These are phyloP conservation scores for Microstegium vimineum DNA, from an alignment of 176 grass and related monocot genomes.

Conservation along the genomic window DNA sequence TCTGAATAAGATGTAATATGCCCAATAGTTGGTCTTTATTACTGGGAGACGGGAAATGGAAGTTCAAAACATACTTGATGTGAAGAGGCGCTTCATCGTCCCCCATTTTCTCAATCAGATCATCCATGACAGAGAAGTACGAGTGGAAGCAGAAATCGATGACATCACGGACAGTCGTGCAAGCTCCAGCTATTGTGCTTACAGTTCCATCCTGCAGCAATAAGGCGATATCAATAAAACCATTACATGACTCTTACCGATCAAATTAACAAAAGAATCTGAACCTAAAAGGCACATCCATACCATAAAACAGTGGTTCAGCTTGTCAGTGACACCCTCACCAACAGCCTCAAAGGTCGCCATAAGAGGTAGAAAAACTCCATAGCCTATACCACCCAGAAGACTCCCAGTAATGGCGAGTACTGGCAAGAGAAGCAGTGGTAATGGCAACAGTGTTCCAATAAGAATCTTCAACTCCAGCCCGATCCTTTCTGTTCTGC, in stretches of 20 bases:
- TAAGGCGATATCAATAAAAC: not conserved
- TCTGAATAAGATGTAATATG: not conserved
- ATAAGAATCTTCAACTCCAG: constrained; percentile 58
- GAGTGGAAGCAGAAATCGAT: constrained; percentile 89
- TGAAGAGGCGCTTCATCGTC: constrained; percentile 61
- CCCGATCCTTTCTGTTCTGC: constrained; percentile 67
- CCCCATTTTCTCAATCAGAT: constrained; percentile 51
- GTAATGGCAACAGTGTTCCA: constrained; percentile 35
- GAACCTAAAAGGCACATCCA: not conserved
- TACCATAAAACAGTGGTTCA: constrained; percentile 70
- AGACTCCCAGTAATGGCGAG: constrained; percentile 56
- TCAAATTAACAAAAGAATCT: not conserved
- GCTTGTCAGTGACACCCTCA: constrained; percentile 48
- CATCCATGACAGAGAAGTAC: constrained; percentile 92
- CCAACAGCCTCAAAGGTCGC: constrained; percentile 78
- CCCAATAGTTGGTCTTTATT: not conserved
- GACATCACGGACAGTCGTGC: constrained; percentile 68
- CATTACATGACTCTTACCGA: not conserved
- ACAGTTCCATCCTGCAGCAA: constrained; percentile 59
- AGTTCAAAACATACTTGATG: constrained; percentile 56
- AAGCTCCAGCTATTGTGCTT: constrained; percentile 48
- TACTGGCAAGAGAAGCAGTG: constrained; percentile 49
- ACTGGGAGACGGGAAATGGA: not conserved
- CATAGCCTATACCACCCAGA: constrained; percentile 67
- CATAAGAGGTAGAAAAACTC: constrained; percentile 60